These are phyloP conservation scores for Boehmeria nivea DNA, from an alignment of 306 rosid genomes.

Conservation along the genomic window DNA sequence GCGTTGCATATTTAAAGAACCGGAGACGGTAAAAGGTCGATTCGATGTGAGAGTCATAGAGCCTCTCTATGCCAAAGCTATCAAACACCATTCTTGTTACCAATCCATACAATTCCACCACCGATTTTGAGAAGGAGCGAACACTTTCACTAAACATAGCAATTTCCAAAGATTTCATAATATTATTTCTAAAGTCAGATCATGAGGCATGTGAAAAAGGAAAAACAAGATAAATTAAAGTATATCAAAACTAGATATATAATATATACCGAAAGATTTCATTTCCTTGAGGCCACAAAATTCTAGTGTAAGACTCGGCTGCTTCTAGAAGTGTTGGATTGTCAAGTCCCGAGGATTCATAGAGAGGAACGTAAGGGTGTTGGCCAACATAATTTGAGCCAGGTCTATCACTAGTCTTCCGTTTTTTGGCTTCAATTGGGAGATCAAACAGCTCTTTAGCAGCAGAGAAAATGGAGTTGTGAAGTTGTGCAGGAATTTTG, in stretches of 20 bases:
- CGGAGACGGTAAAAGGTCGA: constrained; percentile 25
- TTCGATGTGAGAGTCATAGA: constrained; percentile 13
- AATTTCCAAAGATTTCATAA: too few relatives aligned
- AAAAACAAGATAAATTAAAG: too few relatives aligned
- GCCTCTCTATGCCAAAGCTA: constrained; percentile 24
- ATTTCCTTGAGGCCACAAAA: constrained; percentile 37
- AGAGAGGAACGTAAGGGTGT: constrained; percentile 26
- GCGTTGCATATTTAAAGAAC: constrained; percentile 20
- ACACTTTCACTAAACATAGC: constrained; percentile 25
- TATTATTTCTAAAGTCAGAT: too few relatives aligned
- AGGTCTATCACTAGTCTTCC: constrained; percentile 37
- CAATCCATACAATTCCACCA: constrained; percentile 21
- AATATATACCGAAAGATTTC: constrained; percentile 24
- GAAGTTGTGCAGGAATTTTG: constrained; percentile 37
- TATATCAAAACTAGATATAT: too few relatives aligned
- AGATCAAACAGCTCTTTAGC: constrained; percentile 44
- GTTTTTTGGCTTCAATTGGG: constrained; percentile 36
- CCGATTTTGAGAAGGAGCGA: constrained; percentile 19
- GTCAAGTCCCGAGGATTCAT: constrained; percentile 31
- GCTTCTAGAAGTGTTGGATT: constrained; percentile 16
- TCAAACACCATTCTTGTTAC: constrained; percentile 35
- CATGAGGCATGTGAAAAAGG: too few relatives aligned
- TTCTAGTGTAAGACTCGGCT: constrained; percentile 11
- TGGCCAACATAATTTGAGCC: constrained; percentile 21
- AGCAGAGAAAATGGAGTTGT: constrained; percentile 35